Percentiles rank a stretch among this genome's conserved stretches.
Evolutionary conservation across 495 filamentous ascomycete species (phyloP).

Genomic region (Sabuloglossum arenarium): DNA sequence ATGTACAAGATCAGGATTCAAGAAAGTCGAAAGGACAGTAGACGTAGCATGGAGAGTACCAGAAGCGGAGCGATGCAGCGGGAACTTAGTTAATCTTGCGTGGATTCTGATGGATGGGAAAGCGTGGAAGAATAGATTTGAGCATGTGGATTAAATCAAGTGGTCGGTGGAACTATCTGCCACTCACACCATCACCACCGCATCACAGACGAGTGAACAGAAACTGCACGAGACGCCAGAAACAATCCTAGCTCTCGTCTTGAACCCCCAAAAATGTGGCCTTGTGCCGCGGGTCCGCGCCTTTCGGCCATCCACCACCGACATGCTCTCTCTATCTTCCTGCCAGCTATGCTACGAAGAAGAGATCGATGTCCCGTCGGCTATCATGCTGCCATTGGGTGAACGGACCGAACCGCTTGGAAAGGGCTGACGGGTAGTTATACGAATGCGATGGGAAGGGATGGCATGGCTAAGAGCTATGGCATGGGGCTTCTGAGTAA

Average conservation of each 20-base stretch:
- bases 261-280: not conserved
- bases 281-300: conserved; percentile 1
- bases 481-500: not conserved
- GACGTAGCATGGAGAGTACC: not conserved
- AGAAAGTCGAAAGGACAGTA: not conserved
- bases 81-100: not conserved
- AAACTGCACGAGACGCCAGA: conserved; percentile 1
- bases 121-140: not conserved
- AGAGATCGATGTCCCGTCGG: not conserved
- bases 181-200: not conserved
- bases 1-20: not conserved
- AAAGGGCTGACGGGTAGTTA: not conserved
- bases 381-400: not conserved
- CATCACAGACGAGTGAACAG: not conserved
- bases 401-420: not conserved
- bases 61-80: not conserved
- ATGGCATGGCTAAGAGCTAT: no score
- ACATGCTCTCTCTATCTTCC: not conserved
- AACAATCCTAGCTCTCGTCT: not conserved
- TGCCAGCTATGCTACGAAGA: not conserved
- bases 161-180: not conserved
- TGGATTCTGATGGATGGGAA: not conserved
- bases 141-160: not conserved
- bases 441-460: not conserved
- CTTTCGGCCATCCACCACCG: not conserved